phyloP scores from a whole-genome alignment of 2,329 filamentous ascomycete species.

The Aspergillus costaricaensis region DNA sequence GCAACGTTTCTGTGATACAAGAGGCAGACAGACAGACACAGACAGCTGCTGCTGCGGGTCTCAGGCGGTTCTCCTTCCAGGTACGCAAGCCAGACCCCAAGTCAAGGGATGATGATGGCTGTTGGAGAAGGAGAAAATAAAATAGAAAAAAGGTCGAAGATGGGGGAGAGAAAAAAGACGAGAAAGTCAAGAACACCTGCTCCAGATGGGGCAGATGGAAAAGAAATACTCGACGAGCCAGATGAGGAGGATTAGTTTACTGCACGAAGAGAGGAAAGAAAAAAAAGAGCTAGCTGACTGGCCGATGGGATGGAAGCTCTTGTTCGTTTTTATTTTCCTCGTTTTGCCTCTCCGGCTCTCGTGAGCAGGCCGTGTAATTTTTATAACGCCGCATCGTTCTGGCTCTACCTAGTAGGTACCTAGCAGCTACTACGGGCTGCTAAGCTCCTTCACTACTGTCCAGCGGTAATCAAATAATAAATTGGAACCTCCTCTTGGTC shows the following conservation, averaged over 20 bases:
- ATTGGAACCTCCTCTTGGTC: not conserved
- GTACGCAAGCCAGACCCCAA: slow-evolving; percentile 1
- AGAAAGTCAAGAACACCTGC: not conserved
- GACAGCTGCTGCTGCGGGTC: not conserved
- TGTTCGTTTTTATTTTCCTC: not conserved
- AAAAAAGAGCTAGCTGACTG: slow-evolving; percentile 1
- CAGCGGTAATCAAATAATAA: slow-evolving; percentile 1
- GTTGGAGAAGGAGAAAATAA: not conserved
- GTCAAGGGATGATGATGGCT: not conserved
- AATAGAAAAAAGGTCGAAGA: not conserved
- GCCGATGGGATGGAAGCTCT: not conserved
- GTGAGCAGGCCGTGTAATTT: slow-evolving; percentile 3
- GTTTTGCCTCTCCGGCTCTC: slow-evolving; percentile 4
- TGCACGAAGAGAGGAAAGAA: not conserved
- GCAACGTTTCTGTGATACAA: slow-evolving; percentile 14
- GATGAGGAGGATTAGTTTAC: not conserved
- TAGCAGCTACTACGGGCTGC: slow-evolving; percentile 2
- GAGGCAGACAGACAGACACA: slow-evolving; percentile 5
- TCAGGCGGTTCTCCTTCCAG: slow-evolving; percentile 4
- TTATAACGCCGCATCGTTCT: slow-evolving; percentile 5
- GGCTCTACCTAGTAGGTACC: slow-evolving; percentile 5
- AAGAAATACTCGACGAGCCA: slow-evolving; percentile 6
- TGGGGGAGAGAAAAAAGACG: not conserved
- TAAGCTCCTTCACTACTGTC: not conserved
- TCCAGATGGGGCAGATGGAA: not conserved